Conservation (phyloP, 495 filamentous ascomycete genomes). For the Tetracladium marchalianum region DNA sequence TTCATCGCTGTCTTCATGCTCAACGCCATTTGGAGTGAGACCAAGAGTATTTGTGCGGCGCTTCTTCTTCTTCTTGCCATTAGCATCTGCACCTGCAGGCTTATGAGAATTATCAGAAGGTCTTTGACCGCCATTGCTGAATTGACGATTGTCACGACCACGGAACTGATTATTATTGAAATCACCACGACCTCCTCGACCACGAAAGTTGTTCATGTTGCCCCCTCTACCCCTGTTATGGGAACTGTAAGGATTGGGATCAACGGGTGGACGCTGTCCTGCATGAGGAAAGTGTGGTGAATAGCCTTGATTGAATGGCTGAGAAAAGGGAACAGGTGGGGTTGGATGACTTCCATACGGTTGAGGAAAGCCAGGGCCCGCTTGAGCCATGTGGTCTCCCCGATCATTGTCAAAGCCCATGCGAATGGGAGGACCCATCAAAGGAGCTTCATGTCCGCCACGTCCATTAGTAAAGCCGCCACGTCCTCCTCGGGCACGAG, state of each 20-base stretch:
- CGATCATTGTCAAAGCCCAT: constrained; percentile 43
- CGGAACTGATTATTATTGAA: constrained; percentile 24
- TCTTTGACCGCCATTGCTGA: constrained; percentile 28
- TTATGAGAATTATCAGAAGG: constrained; percentile 40
- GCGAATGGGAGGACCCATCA: constrained; percentile 49
- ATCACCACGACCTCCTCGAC: constrained; percentile 25
- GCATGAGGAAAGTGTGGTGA: constrained; percentile 20
- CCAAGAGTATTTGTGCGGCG: constrained; percentile 70
- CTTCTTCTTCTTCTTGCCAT: constrained; percentile 61
- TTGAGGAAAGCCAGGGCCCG: constrained; percentile 33
- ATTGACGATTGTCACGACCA: constrained; percentile 30
- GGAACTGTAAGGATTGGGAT: constrained; percentile 23
- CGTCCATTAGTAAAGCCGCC: constrained; percentile 42
- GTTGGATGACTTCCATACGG: constrained; percentile 19
- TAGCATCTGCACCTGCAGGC: constrained; percentile 47
- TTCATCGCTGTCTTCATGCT: constrained; percentile 65
- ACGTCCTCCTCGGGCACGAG: constrained; percentile 36
- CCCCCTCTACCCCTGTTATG: constrained; percentile 24
- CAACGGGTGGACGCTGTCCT: constrained; percentile 23
- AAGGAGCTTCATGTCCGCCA: constrained; percentile 31
- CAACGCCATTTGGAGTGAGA: constrained; percentile 63
- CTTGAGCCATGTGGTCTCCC: constrained; percentile 34
- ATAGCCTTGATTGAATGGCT: constrained; percentile 26
- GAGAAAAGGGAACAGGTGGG: constrained; percentile 25
- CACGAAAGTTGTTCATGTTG: constrained; percentile 13